Base-by-base conservation (phyloP, 2,329 filamentous ascomycete genomes). In the Stagonosporopsis rhizophila region DNA sequence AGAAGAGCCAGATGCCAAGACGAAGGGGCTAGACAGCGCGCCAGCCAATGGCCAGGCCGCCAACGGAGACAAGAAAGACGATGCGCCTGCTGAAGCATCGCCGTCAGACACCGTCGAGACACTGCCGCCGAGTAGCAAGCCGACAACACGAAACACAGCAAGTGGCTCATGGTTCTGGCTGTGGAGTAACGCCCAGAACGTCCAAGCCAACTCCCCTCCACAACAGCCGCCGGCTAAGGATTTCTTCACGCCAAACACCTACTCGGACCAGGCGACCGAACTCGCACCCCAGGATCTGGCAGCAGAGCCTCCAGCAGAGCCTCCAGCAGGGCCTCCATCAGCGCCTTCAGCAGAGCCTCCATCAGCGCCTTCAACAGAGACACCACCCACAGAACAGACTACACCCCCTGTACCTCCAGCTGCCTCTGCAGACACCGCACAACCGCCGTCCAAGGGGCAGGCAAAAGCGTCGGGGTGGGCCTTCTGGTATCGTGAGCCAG, bases 401-500 rank as follows among this genome's bases (percentile, higher is more conserved):
- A 19, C 37, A 32, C 17, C 22, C 5, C 2, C 35, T 3, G 11
- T 30, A 23, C 45, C 52, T 22, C 6, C 45, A 12, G 44, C 52
- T 4, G 25, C 25, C n/a, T n/a, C n/a, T 12, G 32, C 50, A 4
- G 60, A 61, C 8, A 37, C 53, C 4, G 49, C 59, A n/a, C 58
- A 51, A 19, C 38, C 55, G 14, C 60, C 44, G 7, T 3, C 64
- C 2, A 74, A 77, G 1, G 75, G 78, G 6, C 78, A 83, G 60
- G 67, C 75, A 67, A 82, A 63, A 65, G 77, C 60, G 73, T 89
- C 89, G 0, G 90, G 88, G 0, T 94, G 90, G 90, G 90, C 88
- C 0, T 93, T 94, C 63, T 94, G 90, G 90, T 91, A 88, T 14
- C 85, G 82, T 41, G 86, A 88, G 3, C 62, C 77, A 69, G 32